Percentiles rank a stretch among this genome's conserved stretches.
phyloP scores from a whole-genome alignment of 2,329 filamentous ascomycete species.

The Cordyceps militaris region DNA sequence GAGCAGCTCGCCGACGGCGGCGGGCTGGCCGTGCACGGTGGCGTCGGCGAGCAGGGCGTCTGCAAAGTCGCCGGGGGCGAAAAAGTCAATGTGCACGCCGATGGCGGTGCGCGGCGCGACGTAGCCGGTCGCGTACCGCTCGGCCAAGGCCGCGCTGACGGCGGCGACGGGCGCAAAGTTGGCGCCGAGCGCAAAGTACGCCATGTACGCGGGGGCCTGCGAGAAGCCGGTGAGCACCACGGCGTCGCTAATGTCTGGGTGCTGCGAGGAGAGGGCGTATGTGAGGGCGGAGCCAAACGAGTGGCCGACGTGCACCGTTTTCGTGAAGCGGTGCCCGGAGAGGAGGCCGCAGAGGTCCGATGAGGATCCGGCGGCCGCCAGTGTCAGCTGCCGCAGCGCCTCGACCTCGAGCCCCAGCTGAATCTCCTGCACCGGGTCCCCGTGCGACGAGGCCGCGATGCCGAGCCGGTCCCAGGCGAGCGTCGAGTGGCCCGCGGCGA shows the following conservation, averaged over 20 bases:
- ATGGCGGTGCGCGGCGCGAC: constrained; percentile 38
- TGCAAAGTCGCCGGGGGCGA: constrained; percentile 48
- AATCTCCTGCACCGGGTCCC: constrained; percentile 52
- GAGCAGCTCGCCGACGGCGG: constrained; percentile 51
- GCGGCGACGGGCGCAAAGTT: constrained; percentile 39
- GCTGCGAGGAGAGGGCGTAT: constrained; percentile 44
- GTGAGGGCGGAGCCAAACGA: constrained; percentile 55
- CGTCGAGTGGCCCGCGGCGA: constrained; percentile 51
- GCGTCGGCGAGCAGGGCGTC: constrained; percentile 40
- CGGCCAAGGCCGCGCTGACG: constrained; percentile 20
- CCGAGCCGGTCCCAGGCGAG: constrained; percentile 57
- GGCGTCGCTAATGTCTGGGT: constrained; percentile 49
- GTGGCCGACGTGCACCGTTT: constrained; percentile 55
- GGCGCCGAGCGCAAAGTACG: constrained; percentile 36
- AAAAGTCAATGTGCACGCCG: constrained; percentile 46
- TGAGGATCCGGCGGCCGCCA: constrained; percentile 36
- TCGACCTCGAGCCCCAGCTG: constrained; percentile 52
- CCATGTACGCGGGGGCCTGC: constrained; percentile 37
- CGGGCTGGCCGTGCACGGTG: constrained; percentile 45
- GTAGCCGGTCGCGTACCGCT: constrained; percentile 43
- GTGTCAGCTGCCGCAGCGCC: constrained; percentile 48
- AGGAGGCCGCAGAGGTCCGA: constrained; percentile 39
- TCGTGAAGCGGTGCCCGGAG: constrained; percentile 26
- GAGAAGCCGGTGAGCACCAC: constrained; percentile 56
- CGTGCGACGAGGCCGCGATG: constrained; percentile 50